Evolutionary conservation across 768 basidiomycete species (phyloP), one percentile per base, ranked within the genome.

Genomic region (Pisolithus orientalis): DNA sequence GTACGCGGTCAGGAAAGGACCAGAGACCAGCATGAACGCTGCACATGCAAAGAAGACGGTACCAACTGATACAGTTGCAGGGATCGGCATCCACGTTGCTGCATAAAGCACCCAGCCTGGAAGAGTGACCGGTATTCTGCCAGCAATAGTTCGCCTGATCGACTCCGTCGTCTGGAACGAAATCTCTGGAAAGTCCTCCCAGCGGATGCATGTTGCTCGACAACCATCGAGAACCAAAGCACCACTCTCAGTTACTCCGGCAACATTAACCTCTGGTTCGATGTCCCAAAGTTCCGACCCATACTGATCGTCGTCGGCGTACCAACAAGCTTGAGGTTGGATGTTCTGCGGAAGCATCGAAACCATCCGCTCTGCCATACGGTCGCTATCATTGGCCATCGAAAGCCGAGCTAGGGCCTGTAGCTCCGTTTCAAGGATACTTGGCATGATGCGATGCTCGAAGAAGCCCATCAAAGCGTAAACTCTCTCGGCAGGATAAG

Each of bases 401-500:
- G 60, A 61, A 8, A 61, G 38, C 5, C 57, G 54, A 5, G 54
- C 60, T 0, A 61, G 54, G 38, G 60, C 60, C 2, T 44, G 60
- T 2, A 56, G 37, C 14, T 61, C 60, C 4, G 48, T 49, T 27
- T 61, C 60, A 1, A 44, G 31, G 6, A 42, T 47, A 24, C 49
- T 54, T 1, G 60, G 60, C 44, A 55, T 49, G 17, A 61, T 61
- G 1, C 60, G 53, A 16, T 58, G 60, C n/a, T 61, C 53, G 31
- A 61, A 61, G 39, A 61, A 61, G 9, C 60, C 60, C 60, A 61
- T 61, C 29, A 61, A 43, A 6, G 60, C 60, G 11, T 61, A 61
- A 1, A 61, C 59, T 11, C 50, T 52, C 34, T 61, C 57, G 13
- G 60, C 60, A 24, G 52, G 47, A 29, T 61, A 61, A 5, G 57